Evolutionary conservation across 1,284 basidiomycete genomes (phyloP), one percentile per base, ranked within the genome.

Genomic region (Trichosporon sp.): DNA sequence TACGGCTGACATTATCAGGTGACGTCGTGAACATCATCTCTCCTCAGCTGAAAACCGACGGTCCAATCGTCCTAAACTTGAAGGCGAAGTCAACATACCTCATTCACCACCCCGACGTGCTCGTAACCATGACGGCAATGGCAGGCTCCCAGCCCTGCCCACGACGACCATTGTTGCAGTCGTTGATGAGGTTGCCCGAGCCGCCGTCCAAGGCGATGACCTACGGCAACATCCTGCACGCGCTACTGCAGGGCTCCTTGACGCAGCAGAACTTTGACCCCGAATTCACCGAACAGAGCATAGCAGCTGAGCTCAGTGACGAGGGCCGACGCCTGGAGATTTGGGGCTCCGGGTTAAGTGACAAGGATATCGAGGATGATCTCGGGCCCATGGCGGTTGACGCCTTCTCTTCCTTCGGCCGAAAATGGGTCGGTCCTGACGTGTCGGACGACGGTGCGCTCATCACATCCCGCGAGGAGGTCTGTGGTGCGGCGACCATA

Each of bases 181-280:
- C 90, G 86, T 73, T 91, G 86, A 43, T 88, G 85, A 71, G 89
- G 83, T 38, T 89, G 88, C 76, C 85, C 82, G 54, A 79, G 40
- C 78, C 81, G 5, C 74, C 81, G 0, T 80, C 80, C 0, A 84
- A 85, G 32, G 72, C 85, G 0, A 80, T 96, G 21, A 86, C 96
- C 0, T 96, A 93, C 89, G 95, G 96, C 26, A 96, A 91, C 75
- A 90, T 97, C 79, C 86, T 96, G 2, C 95, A 98, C 77, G 90
- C 93, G 74, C 90, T 96, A 21, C 89, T 96, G 85, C 94, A 98
- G 79, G 85, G 86, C 0, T 93, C 92, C 75, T 84, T 97, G 40
- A 46, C 56, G 2, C 77, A 81, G 40, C 80, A 81, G 68, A 70
- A 73, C 40, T 84, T 84, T 66, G 74, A 70, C 19, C 67, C 73